Conservation (phyloP, 2,329 filamentous ascomycete genomes). For the Talaromyces sp. region DNA sequence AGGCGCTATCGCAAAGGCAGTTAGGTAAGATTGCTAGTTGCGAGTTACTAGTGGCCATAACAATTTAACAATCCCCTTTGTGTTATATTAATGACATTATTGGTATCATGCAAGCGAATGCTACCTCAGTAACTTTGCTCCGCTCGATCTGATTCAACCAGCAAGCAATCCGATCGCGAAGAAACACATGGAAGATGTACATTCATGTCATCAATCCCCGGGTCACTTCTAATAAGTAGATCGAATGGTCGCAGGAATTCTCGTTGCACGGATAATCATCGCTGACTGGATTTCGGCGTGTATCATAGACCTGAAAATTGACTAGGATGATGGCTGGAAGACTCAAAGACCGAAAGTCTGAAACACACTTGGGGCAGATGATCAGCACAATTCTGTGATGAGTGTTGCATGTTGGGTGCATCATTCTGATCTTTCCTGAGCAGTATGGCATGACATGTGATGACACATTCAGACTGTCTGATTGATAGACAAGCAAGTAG, state of each 20-base stretch:
- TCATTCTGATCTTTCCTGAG: background rate
- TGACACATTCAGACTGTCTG: background rate
- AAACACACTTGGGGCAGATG: background rate
- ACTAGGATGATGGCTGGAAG: background rate
- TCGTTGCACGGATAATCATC: background rate
- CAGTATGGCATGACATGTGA: background rate
- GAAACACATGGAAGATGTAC: background rate
- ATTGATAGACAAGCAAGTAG: background rate
- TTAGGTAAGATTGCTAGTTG: background rate
- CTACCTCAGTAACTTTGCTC: background rate
- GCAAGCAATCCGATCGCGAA: background rate
- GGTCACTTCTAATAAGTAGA: background rate
- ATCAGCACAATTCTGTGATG: background rate
- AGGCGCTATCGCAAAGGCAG: background rate
- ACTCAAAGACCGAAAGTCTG: background rate
- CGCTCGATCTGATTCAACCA: background rate
- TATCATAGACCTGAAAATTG: background rate
- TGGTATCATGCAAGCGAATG: background rate
- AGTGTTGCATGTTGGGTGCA: background rate
- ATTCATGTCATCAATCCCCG: background rate
- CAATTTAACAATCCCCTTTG: background rate
- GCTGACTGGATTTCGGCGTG: constrained; percentile 1
- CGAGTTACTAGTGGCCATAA: background rate
- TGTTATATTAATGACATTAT: background rate
- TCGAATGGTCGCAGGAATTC: background rate